Evolutionary conservation across 2,329 filamentous ascomycete genomes (phyloP), one percentile per base, ranked within the genome.

Genomic region (Lojkania enalia): DNA sequence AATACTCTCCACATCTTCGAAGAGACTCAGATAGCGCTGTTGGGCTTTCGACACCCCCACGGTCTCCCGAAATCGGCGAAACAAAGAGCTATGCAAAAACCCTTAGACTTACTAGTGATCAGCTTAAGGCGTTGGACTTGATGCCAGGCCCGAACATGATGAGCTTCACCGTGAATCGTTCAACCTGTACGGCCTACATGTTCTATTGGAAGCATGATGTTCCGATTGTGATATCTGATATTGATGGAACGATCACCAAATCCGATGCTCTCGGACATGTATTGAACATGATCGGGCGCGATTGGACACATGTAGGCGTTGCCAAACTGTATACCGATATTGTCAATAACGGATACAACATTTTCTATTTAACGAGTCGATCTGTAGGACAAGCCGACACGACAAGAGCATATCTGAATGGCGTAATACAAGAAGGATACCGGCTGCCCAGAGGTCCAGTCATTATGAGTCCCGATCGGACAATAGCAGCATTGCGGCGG

Each of bases 321-420:
- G 95, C 94, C 16, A 99, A 99, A 73, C 79, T 99, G 6, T 99
- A 97, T 72, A 94, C 88, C 37, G 95, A 99, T 58, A 99, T 99
- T 57, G 84, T 85, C 1, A 85, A 87, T 59, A 99, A 99, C 62
- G 94, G 94, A 5, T 99, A 97, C 77, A 97, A 99, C 69, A 95
- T 99, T 64, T 90, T 99, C 81, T 99, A 99, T 67, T 80, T 99
- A 35, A 99, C 94, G 0, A 95, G 88, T 66, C 85, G 94, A 39
- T 94, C 89, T 12, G 91, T 97, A 35, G 95, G 94, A 0, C 91
- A 95, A 70, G 88, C 94, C 13, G 94, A 99, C 70, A 90, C 78
- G 0, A 99, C 94, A 1, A 79, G 94, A 46, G 82, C 89, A 0
- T 99, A 99, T 67, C 78, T 99, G 2, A 87, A 91, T 47, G 90